Evolutionary conservation across 495 filamentous ascomycete genomes (phyloP).

Genomic region (Hypoxylon perforatum): DNA sequence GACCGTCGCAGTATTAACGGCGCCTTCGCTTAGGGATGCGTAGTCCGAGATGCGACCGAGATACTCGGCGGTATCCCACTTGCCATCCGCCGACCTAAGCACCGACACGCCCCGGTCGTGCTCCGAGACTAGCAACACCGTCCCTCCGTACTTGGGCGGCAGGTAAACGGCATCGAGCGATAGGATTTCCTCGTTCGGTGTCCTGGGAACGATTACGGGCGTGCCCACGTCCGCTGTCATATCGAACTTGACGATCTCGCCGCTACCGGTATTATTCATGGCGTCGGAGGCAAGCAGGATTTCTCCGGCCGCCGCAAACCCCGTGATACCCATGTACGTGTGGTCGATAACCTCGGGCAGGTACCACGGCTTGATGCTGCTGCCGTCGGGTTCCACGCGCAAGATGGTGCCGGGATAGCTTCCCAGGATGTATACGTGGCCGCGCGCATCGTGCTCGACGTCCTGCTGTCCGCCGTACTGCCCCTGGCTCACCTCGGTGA

Average conservation of each 20-base stretch:
- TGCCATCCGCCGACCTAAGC: constrained; percentile 46
- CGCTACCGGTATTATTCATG: constrained; percentile 39
- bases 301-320: constrained; percentile 45
- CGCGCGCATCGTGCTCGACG: constrained; percentile 44
- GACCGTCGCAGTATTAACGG: constrained; percentile 35
- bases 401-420: constrained; percentile 47
- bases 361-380: constrained; percentile 45
- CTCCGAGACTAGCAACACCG: constrained; percentile 48
- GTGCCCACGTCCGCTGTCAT: constrained; percentile 34
- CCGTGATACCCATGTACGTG: constrained; percentile 40
- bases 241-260: constrained; percentile 47
- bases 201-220: constrained; percentile 39
- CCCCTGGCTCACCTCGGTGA: constrained; percentile 38
- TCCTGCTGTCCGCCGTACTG: constrained; percentile 50
- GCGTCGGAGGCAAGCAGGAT: constrained; percentile 44
- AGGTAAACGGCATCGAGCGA: constrained; percentile 50
- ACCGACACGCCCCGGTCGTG: constrained; percentile 47
- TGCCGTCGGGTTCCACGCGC: constrained; percentile 39
- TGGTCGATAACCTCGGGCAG: constrained; percentile 28
- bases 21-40: constrained; percentile 25
- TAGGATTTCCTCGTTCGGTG: constrained; percentile 12
- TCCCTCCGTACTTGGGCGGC: constrained; percentile 49
- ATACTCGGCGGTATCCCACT: constrained; percentile 51
- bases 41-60: constrained; percentile 45
- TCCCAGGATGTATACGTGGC: constrained; percentile 51